These are phyloP conservation scores for Metschnikowia reukaufii DNA, from an alignment of 805 yeast species.

Conservation along the genomic window DNA sequence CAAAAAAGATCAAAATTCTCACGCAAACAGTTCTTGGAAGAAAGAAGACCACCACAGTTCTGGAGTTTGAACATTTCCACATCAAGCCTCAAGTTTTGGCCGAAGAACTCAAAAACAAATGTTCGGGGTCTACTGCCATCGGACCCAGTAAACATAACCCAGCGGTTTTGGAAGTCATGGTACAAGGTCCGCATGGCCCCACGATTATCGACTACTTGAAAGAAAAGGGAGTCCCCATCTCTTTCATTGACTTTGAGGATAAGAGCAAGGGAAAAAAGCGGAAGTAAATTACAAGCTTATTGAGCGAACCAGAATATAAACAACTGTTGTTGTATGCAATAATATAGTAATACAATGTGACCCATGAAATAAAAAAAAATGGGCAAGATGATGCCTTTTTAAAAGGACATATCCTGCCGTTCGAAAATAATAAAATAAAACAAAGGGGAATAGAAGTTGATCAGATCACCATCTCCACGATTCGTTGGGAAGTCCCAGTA, in stretches of 20 bases:
- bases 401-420: background rate
- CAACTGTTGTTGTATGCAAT: background rate
- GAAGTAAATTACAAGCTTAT: too few species aligned
- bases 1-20: constrained; percentile 64
- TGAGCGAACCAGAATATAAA: too few species aligned
- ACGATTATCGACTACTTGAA: constrained; percentile 57
- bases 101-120: constrained; percentile 66
- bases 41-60: constrained; percentile 71
- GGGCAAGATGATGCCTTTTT: background rate
- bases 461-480: constrained; percentile 57
- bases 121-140: constrained; percentile 86
- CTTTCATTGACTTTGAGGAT: constrained; percentile 67
- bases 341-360: constrained; percentile 2
- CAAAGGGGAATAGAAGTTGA: background rate
- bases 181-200: constrained; percentile 87
- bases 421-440: background rate
- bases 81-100: constrained; percentile 67
- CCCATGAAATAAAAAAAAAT: constrained; percentile 3
- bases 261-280: constrained; percentile 57
- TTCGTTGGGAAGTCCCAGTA: constrained; percentile 50
- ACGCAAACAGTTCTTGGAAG: constrained; percentile 81
- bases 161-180: constrained; percentile 64
- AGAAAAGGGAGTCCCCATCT: constrained; percentile 59
- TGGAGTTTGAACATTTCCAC: constrained; percentile 65
- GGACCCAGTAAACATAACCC: constrained; percentile 59